These are phyloP conservation scores for Voacanga thouarsii DNA, from an alignment of 257 asterid genomes.

Conservation along the genomic window DNA sequence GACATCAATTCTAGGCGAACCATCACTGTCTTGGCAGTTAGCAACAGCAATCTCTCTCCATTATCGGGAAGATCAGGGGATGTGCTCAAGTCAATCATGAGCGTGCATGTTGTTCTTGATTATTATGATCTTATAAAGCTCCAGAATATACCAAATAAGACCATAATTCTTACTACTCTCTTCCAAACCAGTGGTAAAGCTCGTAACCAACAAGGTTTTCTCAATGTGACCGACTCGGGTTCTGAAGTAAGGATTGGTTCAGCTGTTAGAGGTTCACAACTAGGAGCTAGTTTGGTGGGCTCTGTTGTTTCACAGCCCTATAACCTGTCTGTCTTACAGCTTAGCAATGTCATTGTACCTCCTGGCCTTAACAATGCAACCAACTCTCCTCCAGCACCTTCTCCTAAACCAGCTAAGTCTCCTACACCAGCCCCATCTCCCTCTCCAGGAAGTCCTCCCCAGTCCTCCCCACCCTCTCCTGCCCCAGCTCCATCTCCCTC, in stretches of 20 bases:
- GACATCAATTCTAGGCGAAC: slow-evolving; percentile 45
- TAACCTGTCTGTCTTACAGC: slow-evolving; percentile 47
- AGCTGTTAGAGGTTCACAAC: slow-evolving; percentile 35
- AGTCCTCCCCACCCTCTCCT: slow-evolving; percentile 6
- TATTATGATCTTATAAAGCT: slow-evolving; percentile 48
- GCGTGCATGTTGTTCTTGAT: slow-evolving; percentile 56
- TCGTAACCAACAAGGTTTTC: slow-evolving; percentile 39
- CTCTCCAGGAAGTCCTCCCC: slow-evolving; percentile 1
- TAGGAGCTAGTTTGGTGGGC: slow-evolving; percentile 36
- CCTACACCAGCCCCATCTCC: slow-evolving; percentile 12
- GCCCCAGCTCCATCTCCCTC: slow-evolving; percentile 1
- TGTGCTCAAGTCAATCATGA: slow-evolving; percentile 30
- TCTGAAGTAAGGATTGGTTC: slow-evolving; percentile 38
- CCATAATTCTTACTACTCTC: slow-evolving; percentile 39
- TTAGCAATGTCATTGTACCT: slow-evolving; percentile 51
- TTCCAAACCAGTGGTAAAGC: slow-evolving; percentile 55
- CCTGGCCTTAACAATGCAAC: slow-evolving; percentile 31
- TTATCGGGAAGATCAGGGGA: slow-evolving; percentile 25
- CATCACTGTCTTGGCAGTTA: slow-evolving; percentile 51
- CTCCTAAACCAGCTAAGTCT: slow-evolving; percentile 20
- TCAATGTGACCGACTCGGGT: slow-evolving; percentile 32
- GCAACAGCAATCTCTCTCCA: slow-evolving; percentile 35
- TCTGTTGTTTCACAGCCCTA: slow-evolving; percentile 41
- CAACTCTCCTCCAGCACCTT: slow-evolving; percentile 3
- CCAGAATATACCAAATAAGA: slow-evolving; percentile 21